Conservation (phyloP, 768 basidiomycete species). For the Cystofilobasidium macerans region DNA sequence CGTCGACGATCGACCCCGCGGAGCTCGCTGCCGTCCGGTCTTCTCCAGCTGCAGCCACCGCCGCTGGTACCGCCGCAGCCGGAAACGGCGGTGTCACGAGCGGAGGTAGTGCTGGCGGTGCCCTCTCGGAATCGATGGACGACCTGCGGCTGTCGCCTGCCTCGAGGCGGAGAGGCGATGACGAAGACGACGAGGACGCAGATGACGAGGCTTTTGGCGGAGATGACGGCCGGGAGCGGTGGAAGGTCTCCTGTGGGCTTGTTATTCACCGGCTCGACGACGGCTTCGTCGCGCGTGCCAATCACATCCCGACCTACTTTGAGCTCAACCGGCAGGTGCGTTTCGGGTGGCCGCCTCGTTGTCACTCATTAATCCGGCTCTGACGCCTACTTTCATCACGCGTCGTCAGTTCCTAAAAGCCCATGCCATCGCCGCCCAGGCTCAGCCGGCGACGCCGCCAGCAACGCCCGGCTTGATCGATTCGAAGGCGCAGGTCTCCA, state of each 20-base stretch:
- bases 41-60: too few species aligned
- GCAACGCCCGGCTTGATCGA: conserved; percentile 52
- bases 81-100: too few species aligned
- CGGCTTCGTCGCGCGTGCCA: conserved; percentile 58
- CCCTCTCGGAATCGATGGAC: not conserved
- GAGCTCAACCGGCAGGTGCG: conserved; percentile 70
- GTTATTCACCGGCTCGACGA: conserved; percentile 48
- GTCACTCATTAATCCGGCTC: not conserved
- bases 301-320: conserved; percentile 63
- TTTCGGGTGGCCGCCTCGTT: conserved; percentile 31
- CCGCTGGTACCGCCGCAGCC: too few species aligned
- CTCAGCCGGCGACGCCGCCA: conserved; percentile 45
- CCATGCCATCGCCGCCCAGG: conserved; percentile 2
- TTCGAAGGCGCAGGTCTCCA: conserved; percentile 67
- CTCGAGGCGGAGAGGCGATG: not conserved
- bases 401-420: conserved; percentile 29
- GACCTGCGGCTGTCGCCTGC: not conserved
- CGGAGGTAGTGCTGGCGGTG: not conserved
- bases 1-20: conserved; percentile 15
- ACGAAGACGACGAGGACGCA: conserved; percentile 11
- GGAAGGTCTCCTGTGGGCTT: conserved; percentile 50
- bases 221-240: conserved; percentile 23
- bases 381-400: not conserved
- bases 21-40: not conserved
- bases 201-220: not conserved